Percentiles rank a stretch among this genome's conserved stretches.
Conservation (phyloP, 352 stramenopile species). For the Peronosclerospora sorghi region DNA sequence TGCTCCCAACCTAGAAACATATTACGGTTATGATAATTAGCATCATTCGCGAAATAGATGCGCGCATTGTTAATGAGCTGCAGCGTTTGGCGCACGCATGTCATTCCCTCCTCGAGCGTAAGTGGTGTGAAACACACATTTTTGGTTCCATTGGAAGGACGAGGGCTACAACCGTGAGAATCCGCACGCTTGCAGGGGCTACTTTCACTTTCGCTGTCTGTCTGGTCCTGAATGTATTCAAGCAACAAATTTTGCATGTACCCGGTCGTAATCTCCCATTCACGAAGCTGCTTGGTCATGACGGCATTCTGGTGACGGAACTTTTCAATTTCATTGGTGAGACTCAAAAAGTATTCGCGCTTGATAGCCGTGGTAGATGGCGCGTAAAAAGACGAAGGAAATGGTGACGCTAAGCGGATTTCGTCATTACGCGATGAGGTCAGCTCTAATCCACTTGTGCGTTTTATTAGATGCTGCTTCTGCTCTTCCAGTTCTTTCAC, state of each 20-base stretch:
- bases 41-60: conserved; percentile 19
- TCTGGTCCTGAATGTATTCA: conserved; percentile 21
- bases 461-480: conserved; percentile 30
- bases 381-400: conserved; percentile 4
- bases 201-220: conserved; percentile 13
- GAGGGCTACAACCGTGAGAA: too few relatives aligned
- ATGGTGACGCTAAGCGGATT: conserved; percentile 1
- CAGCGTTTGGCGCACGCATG: conserved; percentile 14
- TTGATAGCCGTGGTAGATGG: conserved; percentile 4
- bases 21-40: conserved; percentile 17
- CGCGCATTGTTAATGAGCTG: conserved; percentile 25
- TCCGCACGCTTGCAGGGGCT: conserved; percentile 3
- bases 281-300: conserved; percentile 26
- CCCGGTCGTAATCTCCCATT: conserved; percentile 38
- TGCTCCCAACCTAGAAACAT: conserved; percentile 46
- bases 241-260: conserved; percentile 49
- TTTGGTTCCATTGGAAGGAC: conserved; percentile 10
- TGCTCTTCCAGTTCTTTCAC: conserved; percentile 32
- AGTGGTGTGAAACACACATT: conserved; percentile 26
- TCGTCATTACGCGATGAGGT: conserved; percentile 3
- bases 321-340: conserved; percentile 35
- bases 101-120: conserved; percentile 22
- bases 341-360: conserved; percentile 28
- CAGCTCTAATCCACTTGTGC: background rate
- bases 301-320: conserved; percentile 34